Base-by-base conservation (phyloP, 2,329 filamentous ascomycete genomes). In the Huntiella savannae region DNA sequence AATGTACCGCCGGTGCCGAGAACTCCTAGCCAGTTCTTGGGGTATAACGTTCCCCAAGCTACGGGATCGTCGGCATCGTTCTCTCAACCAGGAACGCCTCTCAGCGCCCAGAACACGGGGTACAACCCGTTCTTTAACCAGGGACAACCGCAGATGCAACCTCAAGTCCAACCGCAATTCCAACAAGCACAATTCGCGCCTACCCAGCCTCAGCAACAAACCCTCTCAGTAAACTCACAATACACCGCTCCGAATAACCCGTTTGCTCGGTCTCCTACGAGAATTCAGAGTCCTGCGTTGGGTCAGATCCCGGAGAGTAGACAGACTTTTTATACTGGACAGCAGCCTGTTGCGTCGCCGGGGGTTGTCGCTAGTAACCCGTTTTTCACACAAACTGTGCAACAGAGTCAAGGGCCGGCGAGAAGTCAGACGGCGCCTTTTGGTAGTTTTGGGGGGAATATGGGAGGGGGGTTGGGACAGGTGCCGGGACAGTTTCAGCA, bases 1-100 rank as follows among this genome's bases (percentile, higher is more conserved):
- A 74, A 75, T 54, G 70, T 75, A 8, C 63, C 84, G 36, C 84
- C 84, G 55, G 79, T 80, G 1, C 73, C 84, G 55, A 80, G 3
- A 79, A 80, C 45, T 77, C 73, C 8, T 49, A 68, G 55, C 55
- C 61, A 50, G 62, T 57, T 54, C 58, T 56, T 19, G 65, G 64
- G 55, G 22, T 28, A 28, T 28, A 28, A 28, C 22, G 22, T 28
- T 3, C 22, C 55, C 55, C 53, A 54, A 37, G 22, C 28, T 28
- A 38, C 8, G 16, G 16, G 15, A 22, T 37, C 53, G 55, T 38
- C 52, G 50, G 44, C 45, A 52, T 48, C 43, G 13, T 49, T 42
- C 17, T 47, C 48, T 7, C 45, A 50, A 13, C 48, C 48, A 5
- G 48, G 33, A 11, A 43, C 41, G 11, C 36, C 45, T 6, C 45